Evolutionary conservation across 2,329 filamentous ascomycete species (phyloP), one percentile per base, ranked within the genome.

Genomic region (Diplocarpon rosae): DNA sequence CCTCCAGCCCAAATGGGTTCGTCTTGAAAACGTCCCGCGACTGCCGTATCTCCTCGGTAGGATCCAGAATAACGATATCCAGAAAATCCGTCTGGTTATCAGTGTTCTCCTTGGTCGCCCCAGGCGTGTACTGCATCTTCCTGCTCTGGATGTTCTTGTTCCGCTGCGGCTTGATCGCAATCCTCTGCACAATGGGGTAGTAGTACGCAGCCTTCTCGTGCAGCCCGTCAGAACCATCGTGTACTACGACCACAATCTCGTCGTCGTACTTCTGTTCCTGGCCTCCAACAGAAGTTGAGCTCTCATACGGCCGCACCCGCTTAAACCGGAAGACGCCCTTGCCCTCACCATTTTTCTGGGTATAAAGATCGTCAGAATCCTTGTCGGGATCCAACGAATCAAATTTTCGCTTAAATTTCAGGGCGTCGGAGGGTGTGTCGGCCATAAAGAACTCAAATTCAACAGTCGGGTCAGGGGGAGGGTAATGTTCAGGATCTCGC

Each of bases 391-490:
- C 73, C 48, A 73, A 65, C 6, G 73, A 61, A 56, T 80, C 74
- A 55, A 81, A 80, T 58, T 72, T 76, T 53, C 70, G 65, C 48
- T 76, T 74, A 65, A 84, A 81, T 36, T 68, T 69, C 10, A 68
- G 63, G 29, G 71, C 71, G 1, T 71, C 68, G 4, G 63, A 57
- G 16, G 62, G 51, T 7, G 65, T 69, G 41, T 75, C 69, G 5
- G 72, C 68, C 17, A 84, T 69, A 62, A 77, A 84, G 60, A 79
- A 79, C 56, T 83, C 76, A 62, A 83, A 83, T 59, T 80, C 75
- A 65, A 77, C 74, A 43, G 70, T 66, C 50, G 75, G 72, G 45
- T 71, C 68, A 4, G 77, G 77, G 55, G 70, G 70, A 34, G 75
- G 73, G 55, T 72, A 67, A 55, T 69, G 70, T 32, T 62, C 59